A percentile compares a stretch with the other conserved stretches of the same genome.
Conservation (phyloP, 257 asterid species). For the Nicotiana otophora region DNA sequence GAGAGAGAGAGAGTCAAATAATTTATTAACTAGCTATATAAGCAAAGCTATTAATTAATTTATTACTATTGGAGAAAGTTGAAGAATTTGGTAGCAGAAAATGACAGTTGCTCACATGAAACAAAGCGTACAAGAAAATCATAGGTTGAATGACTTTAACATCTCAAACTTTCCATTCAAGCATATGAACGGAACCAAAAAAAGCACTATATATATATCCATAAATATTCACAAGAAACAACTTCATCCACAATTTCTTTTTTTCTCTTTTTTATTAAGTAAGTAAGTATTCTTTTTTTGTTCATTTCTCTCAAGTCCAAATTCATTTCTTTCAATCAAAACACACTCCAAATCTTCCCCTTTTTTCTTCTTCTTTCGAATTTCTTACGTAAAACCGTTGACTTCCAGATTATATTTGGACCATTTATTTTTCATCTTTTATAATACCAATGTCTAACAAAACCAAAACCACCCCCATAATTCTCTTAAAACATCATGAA, state of each 20-base stretch:
- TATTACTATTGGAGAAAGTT: background rate
- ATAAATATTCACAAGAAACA: background rate
- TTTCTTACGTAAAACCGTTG: background rate
- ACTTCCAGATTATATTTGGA: background rate
- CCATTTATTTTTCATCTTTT: conserved; percentile 15
- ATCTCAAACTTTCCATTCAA: background rate
- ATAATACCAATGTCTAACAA: conserved; percentile 26
- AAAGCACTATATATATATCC: background rate
- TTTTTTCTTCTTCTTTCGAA: too few species aligned
- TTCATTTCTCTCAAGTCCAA: background rate
- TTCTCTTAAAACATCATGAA: conserved; percentile 26
- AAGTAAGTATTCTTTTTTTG: background rate
- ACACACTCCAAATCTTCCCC: too few species aligned
- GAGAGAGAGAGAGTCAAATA: background rate
- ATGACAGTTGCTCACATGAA: conserved; percentile 3
- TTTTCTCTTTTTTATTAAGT: background rate
- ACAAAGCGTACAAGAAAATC: background rate
- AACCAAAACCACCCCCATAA: conserved; percentile 4
- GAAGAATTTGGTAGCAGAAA: background rate
- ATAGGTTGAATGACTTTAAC: background rate
- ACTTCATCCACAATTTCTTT: background rate
- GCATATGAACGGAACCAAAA: background rate
- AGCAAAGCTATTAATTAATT: background rate
- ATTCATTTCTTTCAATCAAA: background rate
- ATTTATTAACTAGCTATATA: background rate